Conservation (phyloP, 2,329 filamentous ascomycete species). For the Aspergillus felis region DNA sequence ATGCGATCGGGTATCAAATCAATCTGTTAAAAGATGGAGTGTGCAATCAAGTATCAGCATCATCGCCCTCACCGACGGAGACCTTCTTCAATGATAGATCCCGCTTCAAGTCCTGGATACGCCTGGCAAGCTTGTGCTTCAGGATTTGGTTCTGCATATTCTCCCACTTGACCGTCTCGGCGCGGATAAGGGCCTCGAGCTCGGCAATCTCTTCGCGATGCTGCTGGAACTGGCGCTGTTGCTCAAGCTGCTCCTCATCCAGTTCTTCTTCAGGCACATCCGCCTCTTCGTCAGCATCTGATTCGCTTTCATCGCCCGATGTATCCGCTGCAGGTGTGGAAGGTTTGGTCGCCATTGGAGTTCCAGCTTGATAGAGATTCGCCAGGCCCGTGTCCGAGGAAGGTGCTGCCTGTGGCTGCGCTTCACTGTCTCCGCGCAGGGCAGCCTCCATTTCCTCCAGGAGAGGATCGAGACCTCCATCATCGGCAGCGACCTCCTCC, state of each 20-base stretch:
- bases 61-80: constrained; percentile 36
- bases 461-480: constrained; percentile 37
- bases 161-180: constrained; percentile 39
- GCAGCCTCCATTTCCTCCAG: constrained; percentile 44
- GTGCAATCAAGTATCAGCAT: constrained; percentile 24
- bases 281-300: constrained; percentile 34
- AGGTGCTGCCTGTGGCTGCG: constrained; percentile 18
- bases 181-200: constrained; percentile 37
- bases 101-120: constrained; percentile 42
- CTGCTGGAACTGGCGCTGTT: constrained; percentile 40
- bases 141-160: constrained; percentile 38
- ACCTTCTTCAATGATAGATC: constrained; percentile 44
- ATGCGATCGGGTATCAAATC: constrained; percentile 12
- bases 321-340: constrained; percentile 34
- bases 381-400: constrained; percentile 10
- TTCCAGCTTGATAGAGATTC: constrained; percentile 27
- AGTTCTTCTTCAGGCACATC: constrained; percentile 35
- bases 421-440: constrained; percentile 31
- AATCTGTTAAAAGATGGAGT: background rate
- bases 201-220: constrained; percentile 44
- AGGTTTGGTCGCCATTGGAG: constrained; percentile 30
- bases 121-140: constrained; percentile 41
- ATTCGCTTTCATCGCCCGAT: constrained; percentile 41
- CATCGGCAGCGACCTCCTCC: constrained; percentile 27
- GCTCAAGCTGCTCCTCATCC: constrained; percentile 43